These are phyloP conservation scores for Cicer yamashitae DNA, from an alignment of 306 rosid species.

Conservation along the genomic window DNA sequence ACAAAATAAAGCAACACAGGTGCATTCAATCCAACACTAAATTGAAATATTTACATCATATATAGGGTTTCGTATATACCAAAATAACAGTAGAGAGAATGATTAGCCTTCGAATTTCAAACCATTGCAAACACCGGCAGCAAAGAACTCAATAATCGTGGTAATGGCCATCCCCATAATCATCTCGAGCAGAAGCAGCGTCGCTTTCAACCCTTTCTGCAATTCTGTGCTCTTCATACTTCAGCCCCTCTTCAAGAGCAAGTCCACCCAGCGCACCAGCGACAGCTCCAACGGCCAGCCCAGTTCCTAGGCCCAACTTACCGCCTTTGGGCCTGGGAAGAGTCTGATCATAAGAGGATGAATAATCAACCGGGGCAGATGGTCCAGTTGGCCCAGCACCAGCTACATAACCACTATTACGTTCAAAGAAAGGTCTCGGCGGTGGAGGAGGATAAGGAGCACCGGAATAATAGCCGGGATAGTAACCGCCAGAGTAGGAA, in stretches of 20 bases:
- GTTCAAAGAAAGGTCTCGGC: slow-evolving; percentile 71
- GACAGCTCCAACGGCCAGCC: slow-evolving; percentile 76
- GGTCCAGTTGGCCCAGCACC: slow-evolving; percentile 67
- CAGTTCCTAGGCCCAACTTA: slow-evolving; percentile 68
- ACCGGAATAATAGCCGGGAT: slow-evolving; percentile 63
- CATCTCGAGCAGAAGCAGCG: slow-evolving; percentile 58
- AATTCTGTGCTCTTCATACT: slow-evolving; percentile 71
- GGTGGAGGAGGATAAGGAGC: slow-evolving; percentile 70
- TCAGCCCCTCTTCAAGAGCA: slow-evolving; percentile 72
- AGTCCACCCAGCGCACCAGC: slow-evolving; percentile 76
- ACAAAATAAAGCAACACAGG: slow-evolving; percentile 26
- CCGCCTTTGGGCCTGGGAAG: slow-evolving; percentile 58
- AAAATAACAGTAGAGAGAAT: slow-evolving; percentile 21
- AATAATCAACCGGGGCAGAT: slow-evolving; percentile 74
- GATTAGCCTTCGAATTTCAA: slow-evolving; percentile 34
- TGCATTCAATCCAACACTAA: slow-evolving; percentile 44
- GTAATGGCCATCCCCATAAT: slow-evolving; percentile 52
- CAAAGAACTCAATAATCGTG: slow-evolving; percentile 44
- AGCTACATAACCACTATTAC: slow-evolving; percentile 47
- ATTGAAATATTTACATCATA: slow-evolving; percentile 41
- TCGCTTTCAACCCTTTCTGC: slow-evolving; percentile 63
- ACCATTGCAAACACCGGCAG: slow-evolving; percentile 26
- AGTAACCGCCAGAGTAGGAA: slow-evolving; percentile 56
- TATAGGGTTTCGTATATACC: slow-evolving; percentile 26
- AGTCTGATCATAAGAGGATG: slow-evolving; percentile 47